These are phyloP conservation scores for Nakazawaea anatomiae DNA, from an alignment of 805 yeast species.

Conservation along the genomic window DNA sequence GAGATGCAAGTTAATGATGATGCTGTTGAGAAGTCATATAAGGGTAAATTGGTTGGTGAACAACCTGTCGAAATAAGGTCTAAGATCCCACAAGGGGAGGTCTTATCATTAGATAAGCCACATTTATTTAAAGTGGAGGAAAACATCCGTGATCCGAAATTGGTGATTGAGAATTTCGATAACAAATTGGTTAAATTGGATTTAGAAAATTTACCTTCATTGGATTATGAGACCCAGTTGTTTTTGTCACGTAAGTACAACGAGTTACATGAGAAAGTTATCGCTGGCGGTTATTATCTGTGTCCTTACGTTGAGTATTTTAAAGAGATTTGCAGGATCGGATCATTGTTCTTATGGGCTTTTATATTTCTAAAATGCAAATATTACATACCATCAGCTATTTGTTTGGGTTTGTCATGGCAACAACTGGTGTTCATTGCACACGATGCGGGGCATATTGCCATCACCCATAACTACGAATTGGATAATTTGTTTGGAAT, in stretches of 20 bases:
- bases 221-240: constrained; percentile 65
- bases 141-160: constrained; percentile 48
- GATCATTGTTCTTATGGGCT: constrained; percentile 44
- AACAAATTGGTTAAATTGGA: constrained; percentile 50
- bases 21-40: background rate
- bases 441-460: constrained; percentile 86
- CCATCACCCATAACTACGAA: constrained; percentile 76
- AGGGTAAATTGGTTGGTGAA: constrained; percentile 30
- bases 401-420: constrained; percentile 72
- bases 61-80: constrained; percentile 40
- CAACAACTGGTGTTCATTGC: constrained; percentile 85
- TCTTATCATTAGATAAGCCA: constrained; percentile 32
- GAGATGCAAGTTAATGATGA: too few species aligned
- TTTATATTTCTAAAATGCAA: constrained; percentile 40
- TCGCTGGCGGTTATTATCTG: constrained; percentile 55
- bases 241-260: constrained; percentile 51
- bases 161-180: constrained; percentile 52
- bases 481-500: constrained; percentile 71
- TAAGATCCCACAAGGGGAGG: constrained; percentile 41
- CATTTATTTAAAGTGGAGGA: constrained; percentile 28
- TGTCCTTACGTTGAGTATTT: constrained; percentile 71
- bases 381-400: constrained; percentile 51
- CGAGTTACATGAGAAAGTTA: constrained; percentile 49
- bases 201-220: constrained; percentile 48
- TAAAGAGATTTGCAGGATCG: constrained; percentile 61